These are phyloP conservation scores for Tricholomella constricta DNA, from an alignment of 768 basidiomycete species.

Conservation along the genomic window DNA sequence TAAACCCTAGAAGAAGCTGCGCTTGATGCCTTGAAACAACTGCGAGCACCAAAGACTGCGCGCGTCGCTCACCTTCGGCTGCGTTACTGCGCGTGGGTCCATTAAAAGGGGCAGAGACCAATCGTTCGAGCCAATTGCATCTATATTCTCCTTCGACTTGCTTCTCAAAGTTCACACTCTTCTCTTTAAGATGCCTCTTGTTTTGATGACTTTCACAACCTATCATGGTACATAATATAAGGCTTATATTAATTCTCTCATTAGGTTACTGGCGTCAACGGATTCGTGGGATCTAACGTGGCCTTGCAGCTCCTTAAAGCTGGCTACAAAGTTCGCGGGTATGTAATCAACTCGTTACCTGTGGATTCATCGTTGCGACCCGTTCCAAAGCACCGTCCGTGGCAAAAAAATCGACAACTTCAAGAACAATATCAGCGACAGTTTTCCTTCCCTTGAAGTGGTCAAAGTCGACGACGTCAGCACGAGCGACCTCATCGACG, in stretches of 20 bases:
- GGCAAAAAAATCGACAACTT: constrained; percentile 17
- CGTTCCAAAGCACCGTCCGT: constrained; percentile 23
- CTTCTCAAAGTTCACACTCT: too few species aligned
- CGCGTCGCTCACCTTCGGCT: too few species aligned
- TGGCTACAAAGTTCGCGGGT: constrained; percentile 28
- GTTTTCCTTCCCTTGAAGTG: constrained; percentile 21
- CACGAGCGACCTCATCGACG: constrained; percentile 41
- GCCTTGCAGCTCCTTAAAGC: constrained; percentile 20
- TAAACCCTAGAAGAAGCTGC: too few species aligned
- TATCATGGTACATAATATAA: too few species aligned
- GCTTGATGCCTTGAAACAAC: too few species aligned
- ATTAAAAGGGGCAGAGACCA: too few species aligned
- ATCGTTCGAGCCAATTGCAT: too few species aligned
- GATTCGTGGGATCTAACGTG: constrained; percentile 27
- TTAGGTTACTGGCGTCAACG: constrained; percentile 29
- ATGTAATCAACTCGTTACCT: background rate
- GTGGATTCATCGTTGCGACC: background rate
- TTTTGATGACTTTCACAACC: too few species aligned
- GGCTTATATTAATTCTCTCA: background rate
- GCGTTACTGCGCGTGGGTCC: too few species aligned
- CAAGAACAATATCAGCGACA: constrained; percentile 11
- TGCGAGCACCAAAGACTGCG: too few species aligned
- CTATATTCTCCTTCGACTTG: too few species aligned
- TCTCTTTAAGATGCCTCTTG: too few species aligned
- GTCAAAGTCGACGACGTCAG: constrained; percentile 22